A percentile compares a stretch with the other conserved stretches of the same genome.
Conservation (phyloP, 768 basidiomycete species). For the Lactarius akahatsu region DNA sequence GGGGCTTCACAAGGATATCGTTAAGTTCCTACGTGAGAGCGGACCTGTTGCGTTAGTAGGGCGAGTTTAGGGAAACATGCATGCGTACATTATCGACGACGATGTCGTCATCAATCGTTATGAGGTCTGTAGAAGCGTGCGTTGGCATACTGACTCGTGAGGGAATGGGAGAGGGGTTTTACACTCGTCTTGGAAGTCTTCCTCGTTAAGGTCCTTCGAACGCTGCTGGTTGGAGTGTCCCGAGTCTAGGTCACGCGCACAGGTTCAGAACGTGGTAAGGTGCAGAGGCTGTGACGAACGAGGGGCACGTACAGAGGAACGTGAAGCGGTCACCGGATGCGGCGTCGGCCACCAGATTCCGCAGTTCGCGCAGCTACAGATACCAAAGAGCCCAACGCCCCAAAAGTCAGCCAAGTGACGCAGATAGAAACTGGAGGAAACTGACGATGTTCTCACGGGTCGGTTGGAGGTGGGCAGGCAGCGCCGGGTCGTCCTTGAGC, state of each 20-base stretch:
- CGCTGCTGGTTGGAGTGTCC: conserved; percentile 25
- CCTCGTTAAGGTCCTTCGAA: conserved; percentile 21
- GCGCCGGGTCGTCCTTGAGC: conserved; percentile 19
- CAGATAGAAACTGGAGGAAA: not conserved
- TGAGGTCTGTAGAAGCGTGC: conserved; percentile 14
- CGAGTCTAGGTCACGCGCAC: not conserved
- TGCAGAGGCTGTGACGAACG: not conserved
- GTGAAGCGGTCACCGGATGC: conserved; percentile 31
- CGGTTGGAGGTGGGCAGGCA: conserved; percentile 19
- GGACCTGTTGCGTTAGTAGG: not conserved
- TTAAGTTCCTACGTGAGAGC: conserved; percentile 28
- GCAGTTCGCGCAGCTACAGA: conserved; percentile 24
- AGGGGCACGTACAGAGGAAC: conserved; percentile 32
- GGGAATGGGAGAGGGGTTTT: not conserved
- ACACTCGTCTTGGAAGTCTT: conserved; percentile 26
- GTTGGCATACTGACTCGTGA: not conserved
- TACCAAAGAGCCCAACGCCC: not conserved
- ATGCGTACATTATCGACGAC: conserved; percentile 31
- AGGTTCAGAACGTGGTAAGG: not conserved
- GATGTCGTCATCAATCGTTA: conserved; percentile 26
- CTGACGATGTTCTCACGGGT: conserved; percentile 26
- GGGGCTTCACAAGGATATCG: conserved; percentile 26
- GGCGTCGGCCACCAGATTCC: conserved; percentile 28
- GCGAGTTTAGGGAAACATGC: not conserved
- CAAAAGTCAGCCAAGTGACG: not conserved